Evolutionary conservation across 1,284 basidiomycete species (phyloP).

Genomic region (Ustilago cynodontis): DNA sequence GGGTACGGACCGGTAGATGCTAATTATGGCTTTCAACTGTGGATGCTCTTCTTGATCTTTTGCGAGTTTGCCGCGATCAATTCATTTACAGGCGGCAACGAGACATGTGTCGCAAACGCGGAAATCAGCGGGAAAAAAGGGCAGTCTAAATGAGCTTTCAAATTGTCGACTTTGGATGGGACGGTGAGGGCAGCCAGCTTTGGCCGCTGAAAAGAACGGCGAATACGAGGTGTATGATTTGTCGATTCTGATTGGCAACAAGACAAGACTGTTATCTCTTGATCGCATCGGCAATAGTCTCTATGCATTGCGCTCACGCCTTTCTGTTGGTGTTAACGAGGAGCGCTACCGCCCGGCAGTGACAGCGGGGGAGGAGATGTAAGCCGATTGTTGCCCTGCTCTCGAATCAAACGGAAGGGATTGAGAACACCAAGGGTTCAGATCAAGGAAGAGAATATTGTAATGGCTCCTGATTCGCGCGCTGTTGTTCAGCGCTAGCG

Average conservation of each 20-base stretch:
- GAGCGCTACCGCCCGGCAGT: too few species aligned
- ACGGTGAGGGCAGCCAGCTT: neutral
- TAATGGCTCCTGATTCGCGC: neutral
- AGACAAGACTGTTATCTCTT: neutral
- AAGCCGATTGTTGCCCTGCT: too few species aligned
- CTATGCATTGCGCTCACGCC: neutral
- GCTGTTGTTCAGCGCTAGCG: neutral
- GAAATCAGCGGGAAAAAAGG: conserved; percentile 7
- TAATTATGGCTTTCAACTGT: neutral
- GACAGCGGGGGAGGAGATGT: neutral
- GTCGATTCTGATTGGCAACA: conserved; percentile 6
- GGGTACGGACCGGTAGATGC: neutral
- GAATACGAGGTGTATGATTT: neutral
- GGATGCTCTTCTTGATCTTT: neutral
- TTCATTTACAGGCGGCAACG: neutral
- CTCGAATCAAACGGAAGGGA: too few species aligned
- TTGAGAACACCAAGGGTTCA: neutral
- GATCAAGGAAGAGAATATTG: too few species aligned
- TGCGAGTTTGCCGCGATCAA: conserved; percentile 1
- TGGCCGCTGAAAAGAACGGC: conserved; percentile 8
- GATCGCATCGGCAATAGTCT: neutral
- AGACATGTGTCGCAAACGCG: conserved; percentile 4
- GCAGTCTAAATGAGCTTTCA: neutral
- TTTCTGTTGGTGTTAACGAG: neutral
- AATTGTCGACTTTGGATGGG: neutral